Evolutionary conservation across 2,329 filamentous ascomycete species (phyloP), one percentile per base, ranked within the genome.

Genomic region (Claviceps arundinis): DNA sequence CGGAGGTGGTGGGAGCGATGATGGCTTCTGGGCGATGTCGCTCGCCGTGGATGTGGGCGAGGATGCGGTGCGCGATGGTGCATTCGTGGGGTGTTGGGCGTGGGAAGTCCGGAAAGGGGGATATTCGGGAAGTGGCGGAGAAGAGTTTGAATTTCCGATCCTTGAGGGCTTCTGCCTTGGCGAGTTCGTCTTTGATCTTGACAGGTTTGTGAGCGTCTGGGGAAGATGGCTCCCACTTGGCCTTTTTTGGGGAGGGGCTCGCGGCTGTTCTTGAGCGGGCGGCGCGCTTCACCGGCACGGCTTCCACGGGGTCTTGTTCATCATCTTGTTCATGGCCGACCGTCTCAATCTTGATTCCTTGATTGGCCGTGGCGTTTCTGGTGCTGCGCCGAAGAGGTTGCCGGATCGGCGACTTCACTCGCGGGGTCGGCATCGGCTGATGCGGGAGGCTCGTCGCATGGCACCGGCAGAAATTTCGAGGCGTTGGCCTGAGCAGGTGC

Each of bases 71-170:
- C n/a, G 88, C 84, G 52, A 81, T 74, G 55, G 77, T 71, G 65
- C 85, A 89, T 61, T 89, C 84, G 34, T 77, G 74, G 0, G 76
- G 64, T 0, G 83, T 87, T 0, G 87, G 87, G 56, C 75, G 80
- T 2, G 68, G 60, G 62, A 83, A 87, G 53, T 81, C 72, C 0
- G 85, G 85, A 57, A 84, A 91, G 0, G 87, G 87, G 1, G 81
- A 73, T 22, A 63, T 59, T 38, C 63, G 61, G 38, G 64, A 49
- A 59, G 69, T 70, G 41, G 69, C 64, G 1, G 66, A 50, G 56
- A 72, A 73, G 1, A 68, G 65, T 49, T 70, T 71, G 40, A 73
- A 65, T 52, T 74, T 74, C 53, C 66, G 70, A 13, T 67, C 65
- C 49, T 68, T 67, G 9, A 73, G 66, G 19, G 57, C 30, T 19